Evolutionary conservation across 495 filamentous ascomycete genomes (phyloP).

Genomic region (Aspergillus heteromorphus): DNA sequence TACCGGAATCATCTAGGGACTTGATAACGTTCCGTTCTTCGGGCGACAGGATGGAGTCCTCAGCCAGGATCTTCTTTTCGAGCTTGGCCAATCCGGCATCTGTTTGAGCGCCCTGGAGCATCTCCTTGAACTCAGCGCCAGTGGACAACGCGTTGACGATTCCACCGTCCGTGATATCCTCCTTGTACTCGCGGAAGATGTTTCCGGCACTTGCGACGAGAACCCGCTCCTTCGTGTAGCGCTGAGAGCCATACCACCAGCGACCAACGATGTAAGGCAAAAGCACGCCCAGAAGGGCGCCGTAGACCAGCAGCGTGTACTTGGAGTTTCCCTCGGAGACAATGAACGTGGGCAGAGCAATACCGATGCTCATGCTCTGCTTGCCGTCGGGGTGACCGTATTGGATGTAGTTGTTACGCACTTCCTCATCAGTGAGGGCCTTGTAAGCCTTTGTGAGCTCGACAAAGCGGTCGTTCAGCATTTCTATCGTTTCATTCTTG

Average conservation of each 20-base stretch:
- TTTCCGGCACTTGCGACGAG: conserved; percentile 87
- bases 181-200: conserved; percentile 87
- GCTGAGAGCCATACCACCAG: conserved; percentile 98
- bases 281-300: conserved; percentile 75
- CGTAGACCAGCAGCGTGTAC: conserved; percentile 89
- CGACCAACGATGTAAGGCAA: conserved; percentile 90
- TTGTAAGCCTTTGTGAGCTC: conserved; percentile 97
- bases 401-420: conserved; percentile 92
- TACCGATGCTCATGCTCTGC: conserved; percentile 96
- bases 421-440: conserved; percentile 90
- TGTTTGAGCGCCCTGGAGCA: conserved; percentile 65
- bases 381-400: conserved; percentile 97
- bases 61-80: conserved; percentile 67
- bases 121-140: conserved; percentile 72
- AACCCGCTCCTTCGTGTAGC: conserved; percentile 85
- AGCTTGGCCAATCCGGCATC: conserved; percentile 73
- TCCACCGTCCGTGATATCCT: conserved; percentile 71
- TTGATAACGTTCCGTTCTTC: conserved; percentile 59
- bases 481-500: conserved; percentile 85
- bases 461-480: conserved; percentile 80
- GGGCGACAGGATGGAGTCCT: conserved; percentile 45
- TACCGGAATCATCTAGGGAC: conserved; percentile 65
- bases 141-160: conserved; percentile 74
- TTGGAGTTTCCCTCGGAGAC: conserved; percentile 91
- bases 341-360: conserved; percentile 90